These are phyloP conservation scores for Pichia sp. DNA, from an alignment of 1,139 yeast genomes.

Conservation along the genomic window DNA sequence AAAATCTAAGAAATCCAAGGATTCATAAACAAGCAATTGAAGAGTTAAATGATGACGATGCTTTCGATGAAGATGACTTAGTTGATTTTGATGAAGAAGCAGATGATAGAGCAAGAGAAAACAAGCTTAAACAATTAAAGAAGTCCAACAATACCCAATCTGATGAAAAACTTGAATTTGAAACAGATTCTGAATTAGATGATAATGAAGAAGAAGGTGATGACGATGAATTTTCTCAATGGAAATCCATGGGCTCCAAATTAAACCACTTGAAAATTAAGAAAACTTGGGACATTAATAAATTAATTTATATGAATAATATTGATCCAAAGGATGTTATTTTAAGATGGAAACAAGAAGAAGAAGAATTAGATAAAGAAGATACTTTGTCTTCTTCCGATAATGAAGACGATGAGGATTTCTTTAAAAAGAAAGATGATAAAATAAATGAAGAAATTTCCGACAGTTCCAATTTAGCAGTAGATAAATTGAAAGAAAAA, in stretches of 20 bases:
- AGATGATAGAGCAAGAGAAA: constrained; percentile 27
- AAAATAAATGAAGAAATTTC: constrained; percentile 14
- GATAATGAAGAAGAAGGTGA: constrained; percentile 29
- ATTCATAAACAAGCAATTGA: constrained; percentile 43
- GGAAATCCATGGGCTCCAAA: constrained; percentile 34
- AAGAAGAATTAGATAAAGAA: constrained; percentile 27
- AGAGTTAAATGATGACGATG: constrained; percentile 40
- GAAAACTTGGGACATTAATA: constrained; percentile 73
- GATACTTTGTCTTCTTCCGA: constrained; percentile 30
- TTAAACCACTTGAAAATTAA: constrained; percentile 35
- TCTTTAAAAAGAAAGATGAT: constrained; percentile 50
- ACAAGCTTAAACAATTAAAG: constrained; percentile 39
- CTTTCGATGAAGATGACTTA: constrained; percentile 30
- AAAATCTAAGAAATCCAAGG: constrained; percentile 51
- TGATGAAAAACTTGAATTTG: constrained; percentile 34
- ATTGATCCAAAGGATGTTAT: constrained; percentile 71
- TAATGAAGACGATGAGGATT: constrained; percentile 54
- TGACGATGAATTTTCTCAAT: constrained; percentile 22
- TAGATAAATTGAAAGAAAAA: constrained; percentile 46
- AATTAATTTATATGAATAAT: constrained; percentile 70
- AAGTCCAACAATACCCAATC: constrained; percentile 32
- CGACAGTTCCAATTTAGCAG: constrained; percentile 26
- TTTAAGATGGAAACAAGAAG: constrained; percentile 62
- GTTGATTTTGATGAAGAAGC: constrained; percentile 30
- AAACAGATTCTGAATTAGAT: constrained; percentile 38